These are phyloP conservation scores for Leptomonas seymouri DNA, from an alignment of 208 protist genomes.

Conservation along the genomic window DNA sequence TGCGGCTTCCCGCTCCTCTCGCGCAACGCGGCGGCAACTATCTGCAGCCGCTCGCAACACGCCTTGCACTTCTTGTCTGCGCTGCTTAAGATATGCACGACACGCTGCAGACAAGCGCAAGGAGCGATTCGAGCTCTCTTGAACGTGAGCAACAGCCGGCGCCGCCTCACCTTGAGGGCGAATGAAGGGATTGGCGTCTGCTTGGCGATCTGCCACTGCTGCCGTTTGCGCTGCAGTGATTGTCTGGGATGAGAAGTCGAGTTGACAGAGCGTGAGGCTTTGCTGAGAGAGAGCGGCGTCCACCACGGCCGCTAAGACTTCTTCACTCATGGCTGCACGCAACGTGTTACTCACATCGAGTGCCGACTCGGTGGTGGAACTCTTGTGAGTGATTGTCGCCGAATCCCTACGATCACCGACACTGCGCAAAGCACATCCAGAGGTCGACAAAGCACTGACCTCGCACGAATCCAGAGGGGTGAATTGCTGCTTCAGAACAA, in stretches of 20 bases:
- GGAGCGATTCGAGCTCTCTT: background rate
- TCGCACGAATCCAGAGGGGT: background rate
- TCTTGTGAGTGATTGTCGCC: background rate
- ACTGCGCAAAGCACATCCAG: background rate
- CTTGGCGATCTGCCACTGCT: background rate
- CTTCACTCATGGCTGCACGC: background rate
- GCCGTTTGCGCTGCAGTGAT: background rate
- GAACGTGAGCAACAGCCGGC: background rate
- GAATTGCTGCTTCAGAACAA: background rate
- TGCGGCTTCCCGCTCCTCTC: conserved; percentile 1
- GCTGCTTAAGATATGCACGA: conserved; percentile 1
- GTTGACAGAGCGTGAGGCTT: background rate
- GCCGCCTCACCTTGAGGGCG: background rate
- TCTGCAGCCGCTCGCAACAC: conserved; percentile 2
- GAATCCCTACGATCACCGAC: background rate
- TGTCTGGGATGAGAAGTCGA: too few species aligned
- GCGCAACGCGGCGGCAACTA: background rate
- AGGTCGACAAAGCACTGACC: conserved; percentile 2
- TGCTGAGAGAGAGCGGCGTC: background rate
- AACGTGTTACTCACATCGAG: background rate
- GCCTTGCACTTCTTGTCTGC: conserved; percentile 1
- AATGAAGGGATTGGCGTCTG: background rate
- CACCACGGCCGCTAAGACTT: background rate
- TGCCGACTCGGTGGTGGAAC: background rate
- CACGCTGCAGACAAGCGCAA: conserved; percentile 1